Evolutionary conservation across 352 stramenopile species (phyloP).

Genomic region (Blastocystis sp.): DNA sequence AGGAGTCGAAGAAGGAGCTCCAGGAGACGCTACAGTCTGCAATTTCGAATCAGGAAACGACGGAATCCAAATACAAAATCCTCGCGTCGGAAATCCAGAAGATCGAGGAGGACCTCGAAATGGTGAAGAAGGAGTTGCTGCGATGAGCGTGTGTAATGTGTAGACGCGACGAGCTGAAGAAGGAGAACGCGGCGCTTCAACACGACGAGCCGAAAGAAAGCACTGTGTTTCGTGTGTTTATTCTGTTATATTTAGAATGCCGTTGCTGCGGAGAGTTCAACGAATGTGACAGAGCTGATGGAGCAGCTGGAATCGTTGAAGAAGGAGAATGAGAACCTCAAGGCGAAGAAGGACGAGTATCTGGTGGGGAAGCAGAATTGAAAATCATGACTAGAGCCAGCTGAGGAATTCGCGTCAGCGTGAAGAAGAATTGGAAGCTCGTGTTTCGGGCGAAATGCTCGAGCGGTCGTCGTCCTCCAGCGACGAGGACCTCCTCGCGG

Average conservation of each 20-base stretch:
- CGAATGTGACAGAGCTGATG: background rate
- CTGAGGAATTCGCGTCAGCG: constrained; percentile 6
- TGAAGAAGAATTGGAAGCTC: constrained; percentile 10
- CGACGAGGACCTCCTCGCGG: background rate
- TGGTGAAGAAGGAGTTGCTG: constrained; percentile 1
- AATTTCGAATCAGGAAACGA: background rate
- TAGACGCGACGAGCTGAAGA: constrained; percentile 16
- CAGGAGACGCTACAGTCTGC: background rate
- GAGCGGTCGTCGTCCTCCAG: background rate
- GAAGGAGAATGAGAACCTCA: constrained; percentile 19
- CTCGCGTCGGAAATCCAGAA: background rate
- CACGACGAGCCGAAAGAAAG: background rate
- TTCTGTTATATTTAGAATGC: background rate
- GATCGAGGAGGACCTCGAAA: constrained; percentile 12
- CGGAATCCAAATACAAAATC: constrained; percentile 11
- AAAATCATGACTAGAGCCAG: constrained; percentile 3
- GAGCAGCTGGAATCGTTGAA: background rate
- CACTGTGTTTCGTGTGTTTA: background rate
- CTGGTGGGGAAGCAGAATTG: background rate
- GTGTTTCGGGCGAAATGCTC: background rate
- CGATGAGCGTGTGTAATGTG: background rate
- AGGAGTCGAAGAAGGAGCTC: background rate
- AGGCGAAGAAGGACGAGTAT: constrained; percentile 1
- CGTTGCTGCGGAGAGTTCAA: background rate
- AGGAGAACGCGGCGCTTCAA: background rate